Conservation (phyloP, 1,284 basidiomycete genomes). For the Boletus holoroseus region DNA sequence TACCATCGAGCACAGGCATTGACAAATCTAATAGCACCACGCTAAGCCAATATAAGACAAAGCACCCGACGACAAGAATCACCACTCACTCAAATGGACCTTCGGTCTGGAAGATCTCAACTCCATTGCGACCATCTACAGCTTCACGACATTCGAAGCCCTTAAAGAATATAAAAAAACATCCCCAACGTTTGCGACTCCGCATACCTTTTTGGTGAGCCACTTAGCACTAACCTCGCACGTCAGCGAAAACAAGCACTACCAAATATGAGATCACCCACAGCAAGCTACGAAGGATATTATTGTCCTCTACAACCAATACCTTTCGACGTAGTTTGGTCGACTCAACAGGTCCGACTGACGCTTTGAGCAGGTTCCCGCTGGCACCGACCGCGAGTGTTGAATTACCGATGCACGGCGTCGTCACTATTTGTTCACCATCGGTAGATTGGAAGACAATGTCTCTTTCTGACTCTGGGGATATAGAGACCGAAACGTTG, state of each 20-base stretch:
- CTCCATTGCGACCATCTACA: slow-evolving; percentile 79
- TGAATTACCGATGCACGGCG: slow-evolving; percentile 27
- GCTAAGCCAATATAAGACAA: slow-evolving; percentile 37
- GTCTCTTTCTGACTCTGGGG: slow-evolving; percentile 27
- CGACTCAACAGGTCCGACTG: slow-evolving; percentile 44
- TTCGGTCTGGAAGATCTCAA: slow-evolving; percentile 65
- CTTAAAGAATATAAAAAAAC: slow-evolving; percentile 34
- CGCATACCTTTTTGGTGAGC: slow-evolving; percentile 61
- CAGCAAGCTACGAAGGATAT: slow-evolving; percentile 67
- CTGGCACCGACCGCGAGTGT: slow-evolving; percentile 53
- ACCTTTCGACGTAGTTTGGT: slow-evolving; percentile 49
- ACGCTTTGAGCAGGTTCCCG: slow-evolving; percentile 58
- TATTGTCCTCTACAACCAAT: slow-evolving; percentile 82
- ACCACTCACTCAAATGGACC: slow-evolving; percentile 70
- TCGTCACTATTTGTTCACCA: slow-evolving; percentile 12
- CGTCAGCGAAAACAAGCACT: slow-evolving; percentile 4
- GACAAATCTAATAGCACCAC: slow-evolving; percentile 85
- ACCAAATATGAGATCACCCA: slow-evolving; percentile 33
- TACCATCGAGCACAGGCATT: slow-evolving; percentile 89
- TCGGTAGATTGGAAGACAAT: slow-evolving; percentile 11
- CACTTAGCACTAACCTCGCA: slow-evolving; percentile 61
- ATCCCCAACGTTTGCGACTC: background rate
- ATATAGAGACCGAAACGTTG: slow-evolving; percentile 15
- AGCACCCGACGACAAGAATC: slow-evolving; percentile 4
- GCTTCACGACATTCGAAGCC: slow-evolving; percentile 77